Evolutionary conservation across 2,329 filamentous ascomycete species (phyloP).

Genomic region (Cladophialophora psammophila): DNA sequence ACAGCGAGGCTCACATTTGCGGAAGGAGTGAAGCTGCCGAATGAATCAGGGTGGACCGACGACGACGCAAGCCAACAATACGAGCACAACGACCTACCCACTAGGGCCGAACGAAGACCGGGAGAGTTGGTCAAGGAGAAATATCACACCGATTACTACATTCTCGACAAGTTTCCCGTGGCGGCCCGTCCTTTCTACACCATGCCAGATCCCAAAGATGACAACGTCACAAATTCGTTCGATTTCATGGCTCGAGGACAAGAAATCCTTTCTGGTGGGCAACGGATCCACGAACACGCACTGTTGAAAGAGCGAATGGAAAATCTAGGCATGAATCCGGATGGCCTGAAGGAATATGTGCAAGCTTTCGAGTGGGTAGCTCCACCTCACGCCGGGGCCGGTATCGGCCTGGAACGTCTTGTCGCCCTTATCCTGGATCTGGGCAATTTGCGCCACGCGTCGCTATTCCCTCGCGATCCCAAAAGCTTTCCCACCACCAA

Average conservation of each 20-base stretch:
- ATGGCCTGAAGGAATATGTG: constrained; percentile 79
- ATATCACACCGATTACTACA: constrained; percentile 81
- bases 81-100: constrained; percentile 75
- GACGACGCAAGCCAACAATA: constrained; percentile 74
- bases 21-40: constrained; percentile 75
- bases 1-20: constrained; percentile 76
- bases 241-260: constrained; percentile 87
- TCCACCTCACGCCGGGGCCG: constrained; percentile 80
- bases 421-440: constrained; percentile 78
- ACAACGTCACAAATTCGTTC: constrained; percentile 78
- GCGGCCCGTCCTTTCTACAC: constrained; percentile 83
- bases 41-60: constrained; percentile 67
- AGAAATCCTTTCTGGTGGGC: constrained; percentile 81
- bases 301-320: constrained; percentile 74
- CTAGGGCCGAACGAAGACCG: constrained; percentile 77
- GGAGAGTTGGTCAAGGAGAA: constrained; percentile 79
- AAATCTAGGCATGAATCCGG: constrained; percentile 71
- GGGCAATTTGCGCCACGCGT: constrained; percentile 80
- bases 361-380: constrained; percentile 79
- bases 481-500: constrained; percentile 71
- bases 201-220: constrained; percentile 72
- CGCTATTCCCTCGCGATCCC: constrained; percentile 79
- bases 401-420: constrained; percentile 81
- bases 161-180: constrained; percentile 82
- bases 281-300: constrained; percentile 77